Base-by-base conservation (phyloP, 192 early-diverging fungal genomes). In the Podila horticola region DNA sequence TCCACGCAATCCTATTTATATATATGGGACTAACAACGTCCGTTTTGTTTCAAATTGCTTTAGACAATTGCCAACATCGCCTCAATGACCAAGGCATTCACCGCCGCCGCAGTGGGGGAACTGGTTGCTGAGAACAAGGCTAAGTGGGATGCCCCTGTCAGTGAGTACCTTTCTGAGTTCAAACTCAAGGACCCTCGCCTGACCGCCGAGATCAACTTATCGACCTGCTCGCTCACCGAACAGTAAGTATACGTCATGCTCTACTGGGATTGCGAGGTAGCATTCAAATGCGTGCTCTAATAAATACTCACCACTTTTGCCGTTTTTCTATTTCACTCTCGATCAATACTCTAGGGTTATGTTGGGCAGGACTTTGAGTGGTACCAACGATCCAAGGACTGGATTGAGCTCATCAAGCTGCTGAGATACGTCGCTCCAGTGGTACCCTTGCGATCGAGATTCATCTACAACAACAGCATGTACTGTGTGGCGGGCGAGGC, bases 71-170 rank as follows among this genome's bases (percentile, higher is more conserved):
- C 67, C 36, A 38, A 60, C 67, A 69, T 69, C 28, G 67, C 36
- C 57, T 69, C 67, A 22, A 38, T 69, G 67, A 69, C 67, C 22
- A 69, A 69, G 38, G 67, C 67, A 69, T 60, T 69, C 57, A 69
- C 67, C 12, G 67, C 67, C 22, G 57, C 67, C 24, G 57, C 67
- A 29, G 57, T 69, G 19, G 67, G 67, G 9, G 67, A 69, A 48
- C 67, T 69, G 34, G n/a, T 69, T 69, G 67, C 67, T 48, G 67
- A 69, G 67, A 48, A 59, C 52, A 69, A 69, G 38, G 67, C 67
- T 45, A 59, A 59, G 24, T 69, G 67, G 58, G 67, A 69, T 28
- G 24, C 57, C 10, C 57, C 67, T 69, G 67, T 69, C 52, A 69
- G 38, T 48, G 67, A 69, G 57, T 69, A 69, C 58, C 57, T 69